phyloP scores from a whole-genome alignment of 768 basidiomycete genomes.

The Amanita pallidorosea region DNA sequence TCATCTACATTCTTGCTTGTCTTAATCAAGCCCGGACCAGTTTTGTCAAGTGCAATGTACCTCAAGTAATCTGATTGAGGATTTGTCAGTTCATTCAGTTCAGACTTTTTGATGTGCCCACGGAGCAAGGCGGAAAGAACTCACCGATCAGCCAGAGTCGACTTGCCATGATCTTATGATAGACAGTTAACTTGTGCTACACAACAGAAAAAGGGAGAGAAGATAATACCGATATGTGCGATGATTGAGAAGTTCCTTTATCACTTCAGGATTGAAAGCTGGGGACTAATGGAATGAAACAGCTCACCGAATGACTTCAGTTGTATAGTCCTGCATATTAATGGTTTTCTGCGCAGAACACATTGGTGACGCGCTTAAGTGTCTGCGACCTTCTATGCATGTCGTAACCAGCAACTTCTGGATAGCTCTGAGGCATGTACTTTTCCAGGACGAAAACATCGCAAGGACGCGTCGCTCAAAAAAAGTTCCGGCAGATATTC shows the following conservation, averaged over 20 bases:
- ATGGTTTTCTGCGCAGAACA: conserved; percentile 23
- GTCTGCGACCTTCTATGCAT: conserved; percentile 6
- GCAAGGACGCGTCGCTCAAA: not conserved
- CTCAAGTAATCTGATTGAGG: conserved; percentile 52
- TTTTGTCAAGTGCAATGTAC: conserved; percentile 22
- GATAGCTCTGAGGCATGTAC: conserved; percentile 16
- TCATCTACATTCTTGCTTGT: conserved; percentile 42
- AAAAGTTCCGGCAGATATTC: not conserved
- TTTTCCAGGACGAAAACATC: conserved; percentile 19
- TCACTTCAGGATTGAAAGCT: conserved; percentile 2
- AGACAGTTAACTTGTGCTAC: not conserved
- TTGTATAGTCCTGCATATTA: conserved; percentile 52
- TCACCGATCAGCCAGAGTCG: conserved; percentile 81
- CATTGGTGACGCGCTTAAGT: conserved; percentile 20
- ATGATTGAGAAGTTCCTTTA: conserved; percentile 89
- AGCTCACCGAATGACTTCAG: conserved; percentile 55
- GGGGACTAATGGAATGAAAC: not conserved
- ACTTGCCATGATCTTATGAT: conserved; percentile 84
- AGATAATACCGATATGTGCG: conserved; percentile 78
- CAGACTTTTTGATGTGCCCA: not conserved
- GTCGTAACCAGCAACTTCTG: conserved; percentile 11
- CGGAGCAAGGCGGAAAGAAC: conserved; percentile 16
- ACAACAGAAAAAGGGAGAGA: not conserved
- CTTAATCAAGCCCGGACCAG: conserved; percentile 3
- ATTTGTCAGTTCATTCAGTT: not conserved